phyloP scores from a whole-genome alignment of 2,329 filamentous ascomycete species.

The Exophiala bonariae region DNA sequence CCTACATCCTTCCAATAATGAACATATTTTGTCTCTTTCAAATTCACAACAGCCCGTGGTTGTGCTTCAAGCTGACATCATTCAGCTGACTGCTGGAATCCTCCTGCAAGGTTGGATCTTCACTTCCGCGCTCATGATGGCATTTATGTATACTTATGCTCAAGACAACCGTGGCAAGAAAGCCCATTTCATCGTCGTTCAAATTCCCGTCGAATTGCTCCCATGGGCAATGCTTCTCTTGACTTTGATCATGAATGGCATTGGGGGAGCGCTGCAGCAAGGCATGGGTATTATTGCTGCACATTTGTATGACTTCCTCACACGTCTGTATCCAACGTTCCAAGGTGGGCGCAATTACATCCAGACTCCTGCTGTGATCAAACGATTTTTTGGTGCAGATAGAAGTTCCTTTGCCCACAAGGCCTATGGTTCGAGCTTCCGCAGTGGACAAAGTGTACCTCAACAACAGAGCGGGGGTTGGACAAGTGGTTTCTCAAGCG shows the following conservation, averaged over 20 bases:
- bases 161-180: conserved; percentile 81
- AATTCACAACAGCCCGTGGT: too few relatives aligned
- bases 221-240: conserved; percentile 78
- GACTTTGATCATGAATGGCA: conserved; percentile 68
- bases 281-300: conserved; percentile 80
- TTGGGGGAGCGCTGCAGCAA: conserved; percentile 60
- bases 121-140: conserved; percentile 67
- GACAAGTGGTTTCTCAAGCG: conserved; percentile 44
- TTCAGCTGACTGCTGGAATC: conserved; percentile 44
- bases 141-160: conserved; percentile 78
- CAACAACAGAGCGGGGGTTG: conserved; percentile 24
- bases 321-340: conserved; percentile 82
- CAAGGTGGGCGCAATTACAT: conserved; percentile 79
- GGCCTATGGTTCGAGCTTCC: conserved; percentile 63
- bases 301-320: conserved; percentile 88
- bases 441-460: conserved; percentile 34
- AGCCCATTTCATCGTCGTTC: conserved; percentile 77
- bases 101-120: conserved; percentile 36
- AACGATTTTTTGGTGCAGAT: conserved; percentile 60
- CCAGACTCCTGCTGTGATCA: conserved; percentile 71
- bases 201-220: conserved; percentile 76
- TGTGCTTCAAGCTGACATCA: too few relatives aligned
- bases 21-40: background rate
- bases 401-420: conserved; percentile 45
- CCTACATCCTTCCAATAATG: conserved; percentile 54